Evolutionary conservation across 352 stramenopile genomes (phyloP), one percentile per base, ranked within the genome.

Genomic region (Peronospora belbahrii): DNA sequence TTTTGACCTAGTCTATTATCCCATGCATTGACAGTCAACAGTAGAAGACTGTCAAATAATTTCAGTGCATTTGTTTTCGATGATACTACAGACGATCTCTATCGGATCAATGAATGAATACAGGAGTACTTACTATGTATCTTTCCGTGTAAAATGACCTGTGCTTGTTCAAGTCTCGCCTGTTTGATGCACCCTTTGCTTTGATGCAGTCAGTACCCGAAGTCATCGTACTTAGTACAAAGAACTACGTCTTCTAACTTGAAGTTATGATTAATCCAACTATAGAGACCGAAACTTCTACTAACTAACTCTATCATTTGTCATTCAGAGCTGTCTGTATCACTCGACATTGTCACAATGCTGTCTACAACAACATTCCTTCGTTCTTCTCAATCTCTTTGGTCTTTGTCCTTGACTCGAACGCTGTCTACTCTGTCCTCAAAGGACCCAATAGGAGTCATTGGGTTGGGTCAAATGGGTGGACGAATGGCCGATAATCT

Each of bases 391-490:
- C 47, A 52, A 24, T 14, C 30, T 23, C 32, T 58, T 7, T 22
- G 35, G 15, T 15, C 13, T 4, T 30, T 32, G 2, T 3, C 20
- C 0, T 13, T 45, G 18, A 11, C 15, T 24, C 44, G 45, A 8
- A 14, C 51, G 19, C 15, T 57, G 7, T 50, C 56, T 5, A 58
- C 41, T 8, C 30, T 39, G 4, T 41, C 44, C 0, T 41, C 67
- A 32, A 76, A 74, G 52, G 45, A 65, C 30, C 58, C 51, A 11
- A 62, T 97, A 14, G 91, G 88, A 18, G 72, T 98, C 59, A 84
- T 98, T 36, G 91, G 94, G 27, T 58, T 98, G 28, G 94, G 94
- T 14, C 92, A 96, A 66, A 98, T 98, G 90, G 92, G 92, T 19
- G 66, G 74, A 45, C 88, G 87, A 54, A 97, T 98, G 94, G 83